phyloP scores from a whole-genome alignment of 2,329 filamentous ascomycete genomes.

The Alternaria ventricosa region DNA sequence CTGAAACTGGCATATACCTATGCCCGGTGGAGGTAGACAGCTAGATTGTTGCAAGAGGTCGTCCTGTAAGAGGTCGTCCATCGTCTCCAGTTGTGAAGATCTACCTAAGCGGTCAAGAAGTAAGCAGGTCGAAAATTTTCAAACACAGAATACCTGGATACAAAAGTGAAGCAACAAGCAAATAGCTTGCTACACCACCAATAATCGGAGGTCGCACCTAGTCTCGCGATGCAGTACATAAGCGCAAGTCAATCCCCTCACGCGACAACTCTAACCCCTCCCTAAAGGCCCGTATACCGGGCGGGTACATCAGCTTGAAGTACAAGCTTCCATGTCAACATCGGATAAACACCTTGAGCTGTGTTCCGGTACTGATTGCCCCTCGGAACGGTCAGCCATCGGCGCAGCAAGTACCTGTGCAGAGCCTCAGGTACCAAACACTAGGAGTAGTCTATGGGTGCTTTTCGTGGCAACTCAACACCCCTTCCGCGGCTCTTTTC shows the following conservation, averaged over 20 bases:
- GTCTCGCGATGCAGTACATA: neutral
- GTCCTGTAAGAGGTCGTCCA: no score
- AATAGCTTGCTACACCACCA: neutral
- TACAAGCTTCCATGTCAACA: neutral
- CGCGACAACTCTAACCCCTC: neutral
- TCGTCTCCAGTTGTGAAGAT: neutral
- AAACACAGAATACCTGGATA: neutral
- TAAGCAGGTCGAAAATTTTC: neutral
- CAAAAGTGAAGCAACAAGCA: slow-evolving; percentile 3
- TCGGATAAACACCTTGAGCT: neutral
- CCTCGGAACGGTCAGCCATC: neutral
- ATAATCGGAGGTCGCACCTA: neutral
- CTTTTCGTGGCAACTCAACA: slow-evolving; percentile 6
- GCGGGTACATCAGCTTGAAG: neutral
- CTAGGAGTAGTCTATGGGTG: slow-evolving; percentile 6
- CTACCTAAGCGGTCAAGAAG: neutral
- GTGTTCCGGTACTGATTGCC: neutral
- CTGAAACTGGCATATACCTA: neutral
- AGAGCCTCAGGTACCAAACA: slow-evolving; percentile 6
- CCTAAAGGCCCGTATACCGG: neutral
- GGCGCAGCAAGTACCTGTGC: neutral
- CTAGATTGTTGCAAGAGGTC: no score
- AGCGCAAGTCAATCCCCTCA: neutral
- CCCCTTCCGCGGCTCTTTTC: neutral
- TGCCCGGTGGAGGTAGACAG: no score